phyloP scores from a whole-genome alignment of 2,329 filamentous ascomycete species.

The Pseudogymnoascus sp. region DNA sequence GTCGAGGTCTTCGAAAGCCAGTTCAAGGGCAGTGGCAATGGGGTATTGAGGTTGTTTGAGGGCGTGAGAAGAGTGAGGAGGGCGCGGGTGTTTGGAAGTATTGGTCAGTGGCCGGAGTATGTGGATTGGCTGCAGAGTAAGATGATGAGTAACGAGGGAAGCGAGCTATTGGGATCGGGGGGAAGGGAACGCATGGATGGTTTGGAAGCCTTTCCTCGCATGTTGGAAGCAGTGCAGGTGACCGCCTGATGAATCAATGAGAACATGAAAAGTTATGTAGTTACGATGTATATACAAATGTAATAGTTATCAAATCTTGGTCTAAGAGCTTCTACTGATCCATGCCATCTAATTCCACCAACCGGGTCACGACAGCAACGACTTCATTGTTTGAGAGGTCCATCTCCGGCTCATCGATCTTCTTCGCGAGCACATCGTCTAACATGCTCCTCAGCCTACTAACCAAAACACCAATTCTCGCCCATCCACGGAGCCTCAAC shows the following conservation, averaged over 20 bases:
- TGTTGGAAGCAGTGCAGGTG: neutral
- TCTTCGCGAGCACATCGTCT: constrained; percentile 72
- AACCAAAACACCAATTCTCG: constrained; percentile 84
- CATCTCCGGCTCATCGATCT: constrained; percentile 67
- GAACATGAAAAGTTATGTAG: neutral
- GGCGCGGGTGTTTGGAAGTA: constrained; percentile 32
- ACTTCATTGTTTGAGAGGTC: constrained; percentile 57
- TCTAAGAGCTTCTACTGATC: constrained; percentile 40
- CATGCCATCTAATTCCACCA: constrained; percentile 86
- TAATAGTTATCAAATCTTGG: neutral
- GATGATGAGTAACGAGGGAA: constrained; percentile 19
- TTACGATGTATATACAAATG: constrained; percentile 5
- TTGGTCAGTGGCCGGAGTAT: constrained; percentile 23
- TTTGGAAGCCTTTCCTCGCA: neutral
- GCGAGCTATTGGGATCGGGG: neutral
- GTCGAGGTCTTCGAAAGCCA: constrained; percentile 43
- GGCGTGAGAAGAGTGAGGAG: constrained; percentile 38
- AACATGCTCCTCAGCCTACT: constrained; percentile 77
- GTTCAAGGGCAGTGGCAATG: constrained; percentile 36
- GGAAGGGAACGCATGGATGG: neutral
- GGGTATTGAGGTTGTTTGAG: constrained; percentile 37
- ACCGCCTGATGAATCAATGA: neutral
- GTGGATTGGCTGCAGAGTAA: constrained; percentile 21
- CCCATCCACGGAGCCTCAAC: constrained; percentile 83
- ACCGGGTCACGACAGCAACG: constrained; percentile 66